Base-by-base conservation (phyloP, 352 stramenopile species). In the Phytophthora colocasiae region DNA sequence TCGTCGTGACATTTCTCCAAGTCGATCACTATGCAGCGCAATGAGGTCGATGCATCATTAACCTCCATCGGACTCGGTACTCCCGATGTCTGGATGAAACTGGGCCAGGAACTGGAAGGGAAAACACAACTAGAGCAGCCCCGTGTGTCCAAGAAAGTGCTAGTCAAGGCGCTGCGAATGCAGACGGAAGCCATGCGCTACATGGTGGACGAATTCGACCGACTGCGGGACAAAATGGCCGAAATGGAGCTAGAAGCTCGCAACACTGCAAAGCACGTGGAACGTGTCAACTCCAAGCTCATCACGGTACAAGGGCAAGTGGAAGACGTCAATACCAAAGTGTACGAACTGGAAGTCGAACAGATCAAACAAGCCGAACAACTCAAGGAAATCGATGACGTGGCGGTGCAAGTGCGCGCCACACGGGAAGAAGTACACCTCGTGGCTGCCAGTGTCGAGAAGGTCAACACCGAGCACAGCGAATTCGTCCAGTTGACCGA, bases 151-250 rank as follows among this genome's bases (percentile, higher is more conserved):
- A 95, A 95, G 64, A 95, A 93, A 40, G 84, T 93, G 31, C 67
- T 95, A 32, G 67, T 95, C 41, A 93, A 93, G 43, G 89, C 83
- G 4, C 65, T 95, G 43, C 86, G 85, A 41, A 90, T 94, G 81
- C 86, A 96, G 51, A 88, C 87, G 12, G 81, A 92, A 14, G 86
- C 85, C 64, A 91, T 96, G 86, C 83, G 85, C 27, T 93, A 86
- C 67, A 82, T 94, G 61, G 80, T 90, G 17, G 85, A 91, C 62
- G 85, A 96, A 52, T 91, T 95, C 58, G 87, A 95, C 44, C 83
- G 80, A n/a, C 60, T 95, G 8, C 80, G 83, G 10, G 74, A 81
- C 63, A 90, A 91, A 58, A 90, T 95, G 58, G 66, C 70, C 17
- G 81, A 91, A 45, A 88, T 95, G 73, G 87, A 95, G 59, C 85